Conservation (phyloP, 2,329 filamentous ascomycete genomes). For the Colletotrichum brevisporum region DNA sequence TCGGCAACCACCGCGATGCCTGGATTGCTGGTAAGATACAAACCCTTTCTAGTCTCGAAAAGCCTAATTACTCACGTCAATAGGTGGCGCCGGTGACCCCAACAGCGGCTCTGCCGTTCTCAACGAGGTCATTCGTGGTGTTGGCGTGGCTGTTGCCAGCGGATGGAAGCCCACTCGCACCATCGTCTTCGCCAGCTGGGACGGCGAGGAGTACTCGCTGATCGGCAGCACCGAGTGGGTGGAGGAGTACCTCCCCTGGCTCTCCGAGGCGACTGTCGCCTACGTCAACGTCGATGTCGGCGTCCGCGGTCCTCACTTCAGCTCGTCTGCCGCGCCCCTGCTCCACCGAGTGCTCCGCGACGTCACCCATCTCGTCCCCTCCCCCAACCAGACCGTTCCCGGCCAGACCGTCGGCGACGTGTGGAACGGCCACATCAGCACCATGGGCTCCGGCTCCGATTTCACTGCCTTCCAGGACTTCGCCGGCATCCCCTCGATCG, state of each 20-base stretch:
- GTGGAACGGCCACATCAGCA: slow-evolving; percentile 73
- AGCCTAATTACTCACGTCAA: background rate
- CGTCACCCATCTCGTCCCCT: slow-evolving; percentile 73
- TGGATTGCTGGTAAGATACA: slow-evolving; percentile 75
- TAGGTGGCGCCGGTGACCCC: slow-evolving; percentile 84
- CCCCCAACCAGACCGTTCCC: slow-evolving; percentile 82
- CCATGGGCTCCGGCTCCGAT: slow-evolving; percentile 81
- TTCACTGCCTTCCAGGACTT: slow-evolving; percentile 83
- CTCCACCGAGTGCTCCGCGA: slow-evolving; percentile 81
- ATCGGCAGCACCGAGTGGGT: slow-evolving; percentile 94
- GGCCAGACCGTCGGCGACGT: slow-evolving; percentile 79
- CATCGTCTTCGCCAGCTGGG: slow-evolving; percentile 89
- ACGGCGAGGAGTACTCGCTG: slow-evolving; percentile 88
- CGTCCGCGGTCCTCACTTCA: slow-evolving; percentile 74
- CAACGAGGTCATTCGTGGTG: slow-evolving; percentile 83
- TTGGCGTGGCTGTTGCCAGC: slow-evolving; percentile 77
- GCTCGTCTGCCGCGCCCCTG: slow-evolving; percentile 78
- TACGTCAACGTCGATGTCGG: slow-evolving; percentile 91
- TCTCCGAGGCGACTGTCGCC: slow-evolving; percentile 79
- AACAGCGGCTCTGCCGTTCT: slow-evolving; percentile 86
- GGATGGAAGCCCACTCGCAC: slow-evolving; percentile 79
- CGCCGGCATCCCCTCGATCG: slow-evolving; percentile 75
- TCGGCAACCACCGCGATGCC: slow-evolving; percentile 94
- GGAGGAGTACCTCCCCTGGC: slow-evolving; percentile 88
- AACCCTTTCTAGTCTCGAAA: background rate